A percentile compares a stretch with the other conserved stretches of the same genome.
phyloP scores from a whole-genome alignment of 208 protist genomes.

The Endotrypanum monterogeii region DNA sequence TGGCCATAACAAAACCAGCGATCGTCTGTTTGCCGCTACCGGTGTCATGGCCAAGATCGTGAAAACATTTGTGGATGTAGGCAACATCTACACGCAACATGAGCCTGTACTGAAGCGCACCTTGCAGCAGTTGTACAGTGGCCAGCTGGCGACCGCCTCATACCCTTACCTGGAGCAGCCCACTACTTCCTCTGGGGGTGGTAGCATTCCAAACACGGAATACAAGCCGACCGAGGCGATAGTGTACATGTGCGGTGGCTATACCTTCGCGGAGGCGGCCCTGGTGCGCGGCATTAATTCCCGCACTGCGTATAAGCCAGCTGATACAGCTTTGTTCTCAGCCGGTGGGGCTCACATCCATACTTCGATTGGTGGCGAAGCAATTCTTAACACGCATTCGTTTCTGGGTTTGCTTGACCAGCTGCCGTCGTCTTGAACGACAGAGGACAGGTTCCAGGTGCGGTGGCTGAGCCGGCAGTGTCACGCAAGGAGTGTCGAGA shows the following conservation, averaged over 20 bases:
- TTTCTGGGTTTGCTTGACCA: conserved; percentile 55
- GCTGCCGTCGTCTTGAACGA: conserved; percentile 19
- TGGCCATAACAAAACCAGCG: conserved; percentile 45
- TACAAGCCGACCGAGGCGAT: conserved; percentile 70
- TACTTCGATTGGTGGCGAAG: conserved; percentile 58
- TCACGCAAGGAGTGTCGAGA: no score
- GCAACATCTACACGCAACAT: conserved; percentile 99
- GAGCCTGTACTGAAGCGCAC: conserved; percentile 90
- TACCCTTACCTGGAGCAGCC: conserved; percentile 66
- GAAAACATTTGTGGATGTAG: conserved; percentile 82
- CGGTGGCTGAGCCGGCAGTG: not conserved
- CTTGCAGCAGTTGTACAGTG: conserved; percentile 75
- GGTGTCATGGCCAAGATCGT: conserved; percentile 88
- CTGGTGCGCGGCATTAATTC: conserved; percentile 74
- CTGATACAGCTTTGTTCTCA: conserved; percentile 41
- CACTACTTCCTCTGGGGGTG: conserved; percentile 29
- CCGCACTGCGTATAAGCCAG: conserved; percentile 58
- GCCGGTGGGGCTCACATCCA: conserved; percentile 33
- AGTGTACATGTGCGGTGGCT: conserved; percentile 89
- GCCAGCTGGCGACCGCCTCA: conserved; percentile 41
- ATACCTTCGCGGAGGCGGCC: conserved; percentile 83
- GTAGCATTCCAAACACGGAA: conserved; percentile 13
- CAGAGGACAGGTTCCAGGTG: no score
- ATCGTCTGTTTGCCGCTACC: conserved; percentile 88
- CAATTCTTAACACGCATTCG: conserved; percentile 55